Conservation (phyloP, 768 basidiomycete species). For the Chalciporus piperatus region DNA sequence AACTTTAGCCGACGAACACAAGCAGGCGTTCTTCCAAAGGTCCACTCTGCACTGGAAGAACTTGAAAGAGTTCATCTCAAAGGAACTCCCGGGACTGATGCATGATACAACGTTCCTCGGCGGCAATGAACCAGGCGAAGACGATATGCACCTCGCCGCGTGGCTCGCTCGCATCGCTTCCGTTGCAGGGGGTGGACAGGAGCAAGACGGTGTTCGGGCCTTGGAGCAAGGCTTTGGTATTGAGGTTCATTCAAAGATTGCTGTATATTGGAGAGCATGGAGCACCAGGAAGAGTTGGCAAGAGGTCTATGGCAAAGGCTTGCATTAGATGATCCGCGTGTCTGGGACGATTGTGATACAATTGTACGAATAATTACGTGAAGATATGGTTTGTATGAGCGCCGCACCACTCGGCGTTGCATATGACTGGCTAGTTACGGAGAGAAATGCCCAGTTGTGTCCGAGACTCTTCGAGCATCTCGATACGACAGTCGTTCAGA, state of each 20-base stretch:
- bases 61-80: constrained; percentile 36
- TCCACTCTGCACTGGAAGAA: constrained; percentile 39
- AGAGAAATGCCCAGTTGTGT: constrained; percentile 37
- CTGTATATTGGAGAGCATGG: constrained; percentile 46
- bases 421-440: constrained; percentile 12
- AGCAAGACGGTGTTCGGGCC: constrained; percentile 35
- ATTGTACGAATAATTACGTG: not conserved
- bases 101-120: constrained; percentile 46
- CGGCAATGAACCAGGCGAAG: constrained; percentile 46
- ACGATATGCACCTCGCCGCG: constrained; percentile 53
- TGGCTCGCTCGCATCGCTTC: constrained; percentile 51
- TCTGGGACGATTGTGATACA: not conserved
- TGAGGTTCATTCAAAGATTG: constrained; percentile 37
- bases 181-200: constrained; percentile 35
- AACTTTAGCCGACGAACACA: constrained; percentile 33
- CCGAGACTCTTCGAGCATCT: constrained; percentile 59
- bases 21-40: constrained; percentile 37
- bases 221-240: constrained; percentile 40
- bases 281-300: constrained; percentile 43
- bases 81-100: constrained; percentile 40
- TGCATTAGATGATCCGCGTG: constrained; percentile 34
- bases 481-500: constrained; percentile 59
- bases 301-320: constrained; percentile 41
- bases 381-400: not conserved
- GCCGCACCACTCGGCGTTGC: not conserved